These are phyloP conservation scores for Penstemon eatonii DNA, from an alignment of 257 asterid species.

Conservation along the genomic window DNA sequence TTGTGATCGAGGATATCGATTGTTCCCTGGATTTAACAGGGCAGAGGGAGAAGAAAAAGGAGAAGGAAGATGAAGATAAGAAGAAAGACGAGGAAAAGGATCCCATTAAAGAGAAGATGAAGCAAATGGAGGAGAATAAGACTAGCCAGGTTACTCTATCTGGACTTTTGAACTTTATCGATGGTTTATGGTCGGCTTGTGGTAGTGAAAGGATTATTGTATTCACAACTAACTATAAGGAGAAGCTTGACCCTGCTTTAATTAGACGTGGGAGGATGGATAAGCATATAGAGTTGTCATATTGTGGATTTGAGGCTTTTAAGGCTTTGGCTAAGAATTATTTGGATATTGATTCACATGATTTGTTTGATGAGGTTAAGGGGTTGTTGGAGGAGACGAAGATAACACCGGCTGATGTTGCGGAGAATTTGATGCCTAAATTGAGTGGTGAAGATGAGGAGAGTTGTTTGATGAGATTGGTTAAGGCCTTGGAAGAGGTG, in stretches of 20 bases:
- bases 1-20: too few relatives aligned
- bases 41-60: background rate
- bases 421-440: conserved; percentile 61
- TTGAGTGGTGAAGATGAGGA: conserved; percentile 31
- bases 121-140: conserved; percentile 31
- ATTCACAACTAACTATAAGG: conserved; percentile 56
- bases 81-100: conserved; percentile 29
- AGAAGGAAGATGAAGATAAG: background rate
- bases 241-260: conserved; percentile 59
- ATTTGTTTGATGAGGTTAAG: conserved; percentile 32
- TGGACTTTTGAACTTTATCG: conserved; percentile 65
- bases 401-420: conserved; percentile 45
- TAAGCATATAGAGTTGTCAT: conserved; percentile 48
- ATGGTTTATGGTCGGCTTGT: conserved; percentile 68
- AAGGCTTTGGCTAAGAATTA: conserved; percentile 40
- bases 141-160: conserved; percentile 52
- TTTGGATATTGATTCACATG: conserved; percentile 26
- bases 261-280: conserved; percentile 70
- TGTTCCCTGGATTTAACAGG: too few relatives aligned
- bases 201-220: conserved; percentile 53
- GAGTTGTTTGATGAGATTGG: conserved; percentile 36
- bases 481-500: conserved; percentile 41
- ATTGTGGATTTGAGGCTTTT: conserved; percentile 48
- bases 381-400: conserved; percentile 36
- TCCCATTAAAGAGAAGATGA: conserved; percentile 17